Percentiles rank a stretch among this genome's conserved stretches.
Evolutionary conservation across 2,329 filamentous ascomycete species (phyloP).

Genomic region (Lachnellula occidentalis): DNA sequence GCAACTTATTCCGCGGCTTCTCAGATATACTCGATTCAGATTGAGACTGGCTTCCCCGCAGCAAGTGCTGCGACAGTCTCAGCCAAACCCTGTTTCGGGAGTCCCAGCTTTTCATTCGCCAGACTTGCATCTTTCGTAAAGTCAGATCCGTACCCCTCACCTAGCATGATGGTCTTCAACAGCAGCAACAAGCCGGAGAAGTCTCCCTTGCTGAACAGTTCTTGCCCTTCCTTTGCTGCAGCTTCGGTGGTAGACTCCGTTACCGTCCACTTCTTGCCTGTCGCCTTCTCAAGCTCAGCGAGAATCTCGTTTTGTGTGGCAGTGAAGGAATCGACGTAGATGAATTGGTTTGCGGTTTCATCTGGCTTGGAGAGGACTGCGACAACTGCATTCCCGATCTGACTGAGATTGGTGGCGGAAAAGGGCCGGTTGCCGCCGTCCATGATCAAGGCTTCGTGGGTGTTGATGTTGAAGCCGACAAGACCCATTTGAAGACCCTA

Average conservation of each 20-base stretch:
- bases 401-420: constrained; percentile 29
- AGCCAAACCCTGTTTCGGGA: constrained; percentile 8
- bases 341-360: constrained; percentile 30
- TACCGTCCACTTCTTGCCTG: constrained; percentile 29
- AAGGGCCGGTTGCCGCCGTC: constrained; percentile 28
- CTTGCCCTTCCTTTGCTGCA: not conserved
- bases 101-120: constrained; percentile 12
- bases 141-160: constrained; percentile 11
- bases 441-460: constrained; percentile 28
- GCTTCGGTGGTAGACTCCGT: constrained; percentile 18
- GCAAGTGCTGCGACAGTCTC: constrained; percentile 2
- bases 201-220: constrained; percentile 6
- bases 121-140: constrained; percentile 7
- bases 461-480: constrained; percentile 31
- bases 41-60: not conserved
- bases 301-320: constrained; percentile 32
- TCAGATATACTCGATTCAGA: no score
- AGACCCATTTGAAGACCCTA: constrained; percentile 28
- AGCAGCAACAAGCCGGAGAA: constrained; percentile 8
- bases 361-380: constrained; percentile 32
- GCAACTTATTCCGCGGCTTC: no score
- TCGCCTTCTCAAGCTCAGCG: constrained; percentile 26
- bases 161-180: constrained; percentile 5
- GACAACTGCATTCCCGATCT: constrained; percentile 31
- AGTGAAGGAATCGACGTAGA: constrained; percentile 31